Evolutionary conservation across 495 filamentous ascomycete species (phyloP).

Genomic region (Hyaloscypha finlandica): DNA sequence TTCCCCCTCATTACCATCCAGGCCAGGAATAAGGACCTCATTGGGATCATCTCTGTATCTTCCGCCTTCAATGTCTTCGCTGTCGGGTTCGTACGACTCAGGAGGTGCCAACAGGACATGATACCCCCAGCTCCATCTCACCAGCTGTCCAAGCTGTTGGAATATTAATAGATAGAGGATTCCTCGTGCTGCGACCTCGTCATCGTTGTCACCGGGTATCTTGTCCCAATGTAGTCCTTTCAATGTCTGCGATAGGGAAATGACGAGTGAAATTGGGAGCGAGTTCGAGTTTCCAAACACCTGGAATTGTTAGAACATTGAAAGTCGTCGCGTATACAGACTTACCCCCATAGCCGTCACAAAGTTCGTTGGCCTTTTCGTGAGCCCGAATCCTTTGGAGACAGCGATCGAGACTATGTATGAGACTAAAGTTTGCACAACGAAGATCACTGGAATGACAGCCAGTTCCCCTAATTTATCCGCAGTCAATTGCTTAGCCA

Average conservation of each 20-base stretch:
- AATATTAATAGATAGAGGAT: conserved; percentile 97
- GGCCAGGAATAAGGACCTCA: conserved; percentile 27
- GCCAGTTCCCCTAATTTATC: conserved; percentile 87
- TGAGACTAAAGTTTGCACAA: conserved; percentile 81
- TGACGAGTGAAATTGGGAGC: conserved; percentile 91
- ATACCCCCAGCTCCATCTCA: conserved; percentile 98
- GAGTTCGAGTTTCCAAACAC: conserved; percentile 99
- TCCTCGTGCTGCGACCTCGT: conserved; percentile 89
- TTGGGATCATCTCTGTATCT: conserved; percentile 66
- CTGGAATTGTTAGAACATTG: conserved; percentile 35
- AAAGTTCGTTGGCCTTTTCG: conserved; percentile 85
- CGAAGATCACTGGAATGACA: conserved; percentile 91
- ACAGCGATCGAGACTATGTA: conserved; percentile 72
- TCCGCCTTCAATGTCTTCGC: conserved; percentile 61
- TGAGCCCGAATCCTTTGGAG: conserved; percentile 74
- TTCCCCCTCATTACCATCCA: conserved; percentile 31
- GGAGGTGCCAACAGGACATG: conserved; percentile 85
- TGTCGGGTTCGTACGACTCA: conserved; percentile 60
- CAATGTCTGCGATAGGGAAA: conserved; percentile 89
- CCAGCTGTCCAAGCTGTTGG: conserved; percentile 92
- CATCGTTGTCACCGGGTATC: conserved; percentile 88
- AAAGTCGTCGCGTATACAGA: conserved; percentile 6
- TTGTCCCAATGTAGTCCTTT: conserved; percentile 91
- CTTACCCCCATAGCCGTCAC: conserved; percentile 91
- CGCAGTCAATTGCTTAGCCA: conserved; percentile 91